These are phyloP conservation scores for Thozetella sp. DNA, from an alignment of 495 filamentous ascomycete species.

Conservation along the genomic window DNA sequence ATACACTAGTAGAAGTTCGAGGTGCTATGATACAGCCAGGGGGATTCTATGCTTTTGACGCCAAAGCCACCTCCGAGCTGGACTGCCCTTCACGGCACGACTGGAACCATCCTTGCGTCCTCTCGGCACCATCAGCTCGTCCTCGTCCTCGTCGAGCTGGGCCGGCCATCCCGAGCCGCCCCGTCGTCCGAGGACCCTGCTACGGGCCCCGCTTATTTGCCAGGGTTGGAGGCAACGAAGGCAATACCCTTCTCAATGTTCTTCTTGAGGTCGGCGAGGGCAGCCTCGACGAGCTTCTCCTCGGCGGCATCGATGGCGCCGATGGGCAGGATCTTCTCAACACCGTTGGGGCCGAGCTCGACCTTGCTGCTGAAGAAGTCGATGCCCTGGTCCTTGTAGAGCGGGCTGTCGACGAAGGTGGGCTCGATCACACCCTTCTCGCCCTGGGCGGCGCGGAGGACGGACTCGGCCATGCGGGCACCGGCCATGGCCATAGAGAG, in stretches of 20 bases:
- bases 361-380: slow-evolving; percentile 95
- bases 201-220: slow-evolving; percentile 38
- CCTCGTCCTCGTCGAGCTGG: background rate
- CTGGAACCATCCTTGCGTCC: slow-evolving; percentile 3
- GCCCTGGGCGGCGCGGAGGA: slow-evolving; percentile 90
- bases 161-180: too few relatives aligned
- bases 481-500: slow-evolving; percentile 99
- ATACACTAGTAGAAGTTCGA: slow-evolving; percentile 10
- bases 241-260: slow-evolving; percentile 60
- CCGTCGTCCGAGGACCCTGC: background rate
- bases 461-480: slow-evolving; percentile 92
- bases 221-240: slow-evolving; percentile 55
- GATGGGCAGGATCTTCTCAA: slow-evolving; percentile 86
- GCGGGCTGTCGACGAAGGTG: slow-evolving; percentile 92
- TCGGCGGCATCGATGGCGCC: slow-evolving; percentile 82
- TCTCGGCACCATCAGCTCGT: too few relatives aligned
- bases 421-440: slow-evolving; percentile 96
- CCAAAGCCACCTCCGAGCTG: background rate
- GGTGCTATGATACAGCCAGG: slow-evolving; percentile 15
- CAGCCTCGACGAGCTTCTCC: slow-evolving; percentile 84
- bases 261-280: slow-evolving; percentile 85
- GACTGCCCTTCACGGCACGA: slow-evolving; percentile 1
- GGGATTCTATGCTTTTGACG: background rate
- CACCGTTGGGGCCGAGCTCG: slow-evolving; percentile 94
- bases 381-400: slow-evolving; percentile 96